Conservation (phyloP, 306 rosid genomes). For the Castanospermum australe region DNA sequence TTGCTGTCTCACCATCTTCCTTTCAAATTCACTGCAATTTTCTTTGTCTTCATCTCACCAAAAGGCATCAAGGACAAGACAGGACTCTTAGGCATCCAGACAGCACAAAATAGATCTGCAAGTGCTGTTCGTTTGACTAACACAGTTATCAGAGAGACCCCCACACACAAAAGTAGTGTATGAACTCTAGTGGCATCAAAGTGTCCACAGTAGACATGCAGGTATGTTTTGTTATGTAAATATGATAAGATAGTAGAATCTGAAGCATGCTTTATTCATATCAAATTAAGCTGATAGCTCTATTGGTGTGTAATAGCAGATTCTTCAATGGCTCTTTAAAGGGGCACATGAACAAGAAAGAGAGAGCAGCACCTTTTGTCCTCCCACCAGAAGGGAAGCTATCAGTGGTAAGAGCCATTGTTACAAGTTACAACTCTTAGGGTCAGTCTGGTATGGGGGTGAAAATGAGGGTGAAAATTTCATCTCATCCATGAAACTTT, state of each 20-base stretch:
- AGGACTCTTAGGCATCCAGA: conserved; percentile 50
- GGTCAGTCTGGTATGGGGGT: too few relatives aligned
- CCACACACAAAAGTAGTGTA: background rate
- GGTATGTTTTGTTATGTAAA: background rate
- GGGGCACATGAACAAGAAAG: conserved; percentile 33
- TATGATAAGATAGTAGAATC: background rate
- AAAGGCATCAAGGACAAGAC: conserved; percentile 25
- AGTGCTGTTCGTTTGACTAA: conserved; percentile 23
- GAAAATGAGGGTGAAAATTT: too few relatives aligned
- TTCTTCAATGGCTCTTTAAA: conserved; percentile 53
- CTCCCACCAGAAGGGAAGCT: conserved; percentile 32
- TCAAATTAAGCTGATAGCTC: background rate
- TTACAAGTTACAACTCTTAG: background rate
- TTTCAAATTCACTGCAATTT: conserved; percentile 35
- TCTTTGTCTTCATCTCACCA: conserved; percentile 43
- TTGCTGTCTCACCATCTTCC: conserved; percentile 49
- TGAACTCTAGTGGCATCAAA: background rate
- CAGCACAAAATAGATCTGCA: conserved; percentile 43
- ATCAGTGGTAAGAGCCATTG: conserved; percentile 34
- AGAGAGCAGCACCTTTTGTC: conserved; percentile 17
- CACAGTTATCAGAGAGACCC: background rate
- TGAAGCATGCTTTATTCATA: background rate
- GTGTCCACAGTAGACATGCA: conserved; percentile 2
- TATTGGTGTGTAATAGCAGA: conserved; percentile 30
- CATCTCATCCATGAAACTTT: too few relatives aligned